Evolutionary conservation across 441 rosid species (phyloP).

Genomic region (Hypseocharis bilobata): DNA sequence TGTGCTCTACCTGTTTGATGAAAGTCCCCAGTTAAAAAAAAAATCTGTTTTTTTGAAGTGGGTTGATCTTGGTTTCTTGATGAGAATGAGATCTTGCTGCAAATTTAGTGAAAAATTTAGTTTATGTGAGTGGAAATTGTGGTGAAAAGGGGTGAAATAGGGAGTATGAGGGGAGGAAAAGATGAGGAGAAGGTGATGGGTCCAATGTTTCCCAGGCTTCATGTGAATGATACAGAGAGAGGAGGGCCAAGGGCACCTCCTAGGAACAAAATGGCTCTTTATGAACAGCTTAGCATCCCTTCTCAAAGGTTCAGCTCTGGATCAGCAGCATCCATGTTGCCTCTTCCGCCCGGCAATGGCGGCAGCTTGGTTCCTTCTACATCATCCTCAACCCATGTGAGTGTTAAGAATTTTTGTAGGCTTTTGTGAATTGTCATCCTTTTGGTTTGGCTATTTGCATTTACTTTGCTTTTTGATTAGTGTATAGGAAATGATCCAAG

Average conservation of each 20-base stretch:
- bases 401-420: conserved; percentile 5
- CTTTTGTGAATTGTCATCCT: neutral
- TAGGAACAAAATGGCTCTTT: conserved; percentile 93
- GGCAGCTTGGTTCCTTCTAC: conserved; percentile 35
- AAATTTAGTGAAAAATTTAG: conserved; percentile 14
- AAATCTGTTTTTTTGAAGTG: conserved; percentile 5
- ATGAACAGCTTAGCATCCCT: conserved; percentile 80
- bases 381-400: conserved; percentile 48
- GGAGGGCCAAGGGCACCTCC: conserved; percentile 97
- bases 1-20: neutral
- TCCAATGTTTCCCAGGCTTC: conserved; percentile 84
- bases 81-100: conserved; percentile 21
- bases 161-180: conserved; percentile 55
- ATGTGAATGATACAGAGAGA: conserved; percentile 73
- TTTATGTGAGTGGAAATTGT: no score
- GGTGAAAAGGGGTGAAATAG: conserved; percentile 15
- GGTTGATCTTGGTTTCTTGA: conserved; percentile 8
- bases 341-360: conserved; percentile 27
- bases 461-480: neutral
- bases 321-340: conserved; percentile 32
- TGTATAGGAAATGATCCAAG: neutral
- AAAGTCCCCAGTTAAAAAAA: conserved; percentile 4
- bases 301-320: conserved; percentile 57
- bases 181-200: conserved; percentile 55
- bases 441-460: neutral